These are phyloP conservation scores for Russula sp. DNA, from an alignment of 768 basidiomycete genomes.

Conservation along the genomic window DNA sequence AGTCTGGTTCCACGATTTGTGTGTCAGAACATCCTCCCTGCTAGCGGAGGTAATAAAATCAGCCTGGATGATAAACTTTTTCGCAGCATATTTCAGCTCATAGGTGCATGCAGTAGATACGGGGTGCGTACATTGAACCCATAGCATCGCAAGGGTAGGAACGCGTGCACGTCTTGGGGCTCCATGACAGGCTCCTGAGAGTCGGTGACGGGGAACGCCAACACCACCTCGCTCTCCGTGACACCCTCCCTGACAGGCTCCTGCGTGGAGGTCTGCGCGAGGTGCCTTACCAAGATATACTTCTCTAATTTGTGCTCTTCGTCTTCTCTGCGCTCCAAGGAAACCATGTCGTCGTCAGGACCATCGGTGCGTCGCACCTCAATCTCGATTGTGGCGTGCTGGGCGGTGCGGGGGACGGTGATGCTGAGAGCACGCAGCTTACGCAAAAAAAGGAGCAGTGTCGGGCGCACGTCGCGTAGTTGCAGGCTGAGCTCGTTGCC, in stretches of 20 bases:
- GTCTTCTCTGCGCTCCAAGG: neutral
- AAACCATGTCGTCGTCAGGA: neutral
- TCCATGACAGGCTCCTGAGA: slow-evolving; percentile 14
- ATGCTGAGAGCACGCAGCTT: slow-evolving; percentile 21
- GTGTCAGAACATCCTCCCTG: slow-evolving; percentile 27
- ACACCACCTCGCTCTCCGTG: slow-evolving; percentile 23
- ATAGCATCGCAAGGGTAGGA: slow-evolving; percentile 26
- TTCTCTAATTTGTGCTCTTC: neutral
- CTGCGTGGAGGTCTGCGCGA: slow-evolving; percentile 3
- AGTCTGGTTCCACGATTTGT: slow-evolving; percentile 26
- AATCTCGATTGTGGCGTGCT: neutral
- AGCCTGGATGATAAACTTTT: slow-evolving; percentile 30
- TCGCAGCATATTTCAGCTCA: neutral
- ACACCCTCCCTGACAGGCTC: slow-evolving; percentile 23
- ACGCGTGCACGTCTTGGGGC: slow-evolving; percentile 26
- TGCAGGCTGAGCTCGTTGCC: slow-evolving; percentile 19
- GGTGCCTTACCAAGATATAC: slow-evolving; percentile 20
- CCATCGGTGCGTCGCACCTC: slow-evolving; percentile 8
- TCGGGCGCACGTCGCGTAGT: slow-evolving; percentile 20
- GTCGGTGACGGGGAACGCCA: slow-evolving; percentile 27
- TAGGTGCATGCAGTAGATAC: neutral
- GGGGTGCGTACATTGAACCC: slow-evolving; percentile 26
- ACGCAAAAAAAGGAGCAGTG: slow-evolving; percentile 28
- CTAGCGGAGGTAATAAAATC: slow-evolving; percentile 30
- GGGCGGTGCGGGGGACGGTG: neutral